Base-by-base conservation (phyloP, 495 filamentous ascomycete species). In the Parathielavia appendiculata region DNA sequence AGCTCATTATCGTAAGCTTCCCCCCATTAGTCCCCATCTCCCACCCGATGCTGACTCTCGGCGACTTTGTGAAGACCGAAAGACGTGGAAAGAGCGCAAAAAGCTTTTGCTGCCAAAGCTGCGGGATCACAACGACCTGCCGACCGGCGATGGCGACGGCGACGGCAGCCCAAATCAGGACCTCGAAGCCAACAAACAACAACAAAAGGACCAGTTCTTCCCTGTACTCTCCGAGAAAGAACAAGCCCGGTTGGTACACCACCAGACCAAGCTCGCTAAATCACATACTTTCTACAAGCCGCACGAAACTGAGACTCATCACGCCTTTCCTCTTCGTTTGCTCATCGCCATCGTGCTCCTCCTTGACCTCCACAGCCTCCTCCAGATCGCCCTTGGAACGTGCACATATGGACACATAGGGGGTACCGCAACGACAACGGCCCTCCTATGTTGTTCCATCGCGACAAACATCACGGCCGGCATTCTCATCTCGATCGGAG, bases 221-320 rank as follows among this genome's bases (percentile, higher is more conserved):
- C 68, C 66, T 1, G 86, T 92, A 1, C 75, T 92, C 5, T 78
- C 75, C 17, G 79, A 78, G 13, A 70, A 75, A 38, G 83, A 90
- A 64, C 84, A 90, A 64, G 71, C 71, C 32, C 77, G 75, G 36
- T 76, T 92, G 13, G 75, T 81, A 38, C 82, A 91, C 61, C 88
- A 92, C 65, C 86, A 90, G 62, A 77, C 73, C 35, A 91, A 90
- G 63, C 86, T 91, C 59, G 76, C 84, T 61, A 87, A 83, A 51
- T 86, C 84, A 0, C 89, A 92, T 65, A 88, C 86, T 2, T 92
- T 90, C 71, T 92, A 91, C 75, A 89, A 89, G 66, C 89, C 89
- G 1, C 87, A 92, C 71, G 89, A 91, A 72, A 91, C 88, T 0
- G 71, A 80, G 40, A 91, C 88, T 2, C 89, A 92, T 64, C 79